Conservation (phyloP, 768 basidiomycete genomes). For the Leccinum broughii region DNA sequence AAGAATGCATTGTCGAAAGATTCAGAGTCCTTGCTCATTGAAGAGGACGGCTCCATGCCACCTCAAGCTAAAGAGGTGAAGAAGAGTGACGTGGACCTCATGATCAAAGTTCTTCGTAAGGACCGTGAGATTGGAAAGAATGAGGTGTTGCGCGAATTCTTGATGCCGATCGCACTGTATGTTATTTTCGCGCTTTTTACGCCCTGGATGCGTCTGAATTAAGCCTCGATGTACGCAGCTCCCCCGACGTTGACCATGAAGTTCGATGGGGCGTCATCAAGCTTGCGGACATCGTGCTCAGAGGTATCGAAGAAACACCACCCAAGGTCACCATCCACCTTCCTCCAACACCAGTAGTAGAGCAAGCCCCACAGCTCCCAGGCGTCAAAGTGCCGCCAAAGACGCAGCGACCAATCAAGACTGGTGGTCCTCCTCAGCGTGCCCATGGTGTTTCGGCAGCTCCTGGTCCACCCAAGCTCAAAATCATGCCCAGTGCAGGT, state of each 20-base stretch:
- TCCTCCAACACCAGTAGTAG: constrained; percentile 64
- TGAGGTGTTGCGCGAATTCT: constrained; percentile 58
- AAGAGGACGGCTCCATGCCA: constrained; percentile 77
- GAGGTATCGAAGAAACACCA: constrained; percentile 76
- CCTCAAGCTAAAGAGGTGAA: constrained; percentile 74
- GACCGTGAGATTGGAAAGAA: constrained; percentile 24
- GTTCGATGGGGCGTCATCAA: constrained; percentile 92
- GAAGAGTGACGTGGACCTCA: constrained; percentile 78
- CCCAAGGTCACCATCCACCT: constrained; percentile 89
- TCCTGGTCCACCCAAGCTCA: constrained; percentile 56
- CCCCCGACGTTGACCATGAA: constrained; percentile 78
- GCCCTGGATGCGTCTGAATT: not conserved
- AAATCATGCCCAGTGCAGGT: constrained; percentile 34
- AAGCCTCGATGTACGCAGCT: constrained; percentile 40
- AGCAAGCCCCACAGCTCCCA: constrained; percentile 56
- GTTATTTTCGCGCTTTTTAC: constrained; percentile 26
- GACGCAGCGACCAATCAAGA: constrained; percentile 32
- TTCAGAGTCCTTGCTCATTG: constrained; percentile 74
- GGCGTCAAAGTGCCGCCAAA: constrained; percentile 53
- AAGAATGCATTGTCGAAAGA: constrained; percentile 67
- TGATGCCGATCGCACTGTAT: constrained; percentile 83
- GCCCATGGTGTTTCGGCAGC: constrained; percentile 29
- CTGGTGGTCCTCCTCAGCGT: constrained; percentile 35
- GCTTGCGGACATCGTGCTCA: constrained; percentile 84
- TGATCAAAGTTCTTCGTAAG: constrained; percentile 86